phyloP scores from a whole-genome alignment of 2,329 filamentous ascomycete genomes.

The Colletotrichum sp. region DNA sequence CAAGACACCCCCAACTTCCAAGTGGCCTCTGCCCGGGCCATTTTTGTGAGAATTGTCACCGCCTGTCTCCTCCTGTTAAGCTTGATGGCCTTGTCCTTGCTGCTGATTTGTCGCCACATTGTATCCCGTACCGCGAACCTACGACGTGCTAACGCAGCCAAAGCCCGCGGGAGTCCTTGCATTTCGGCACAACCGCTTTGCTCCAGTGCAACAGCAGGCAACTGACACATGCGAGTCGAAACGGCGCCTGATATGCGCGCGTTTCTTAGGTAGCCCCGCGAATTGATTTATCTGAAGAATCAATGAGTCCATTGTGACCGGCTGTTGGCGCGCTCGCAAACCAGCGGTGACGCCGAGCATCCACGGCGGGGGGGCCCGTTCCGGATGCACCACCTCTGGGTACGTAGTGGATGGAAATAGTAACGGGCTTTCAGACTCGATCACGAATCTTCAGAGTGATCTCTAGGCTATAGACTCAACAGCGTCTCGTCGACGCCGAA shows the following conservation, averaged over 20 bases:
- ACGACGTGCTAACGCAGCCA: neutral
- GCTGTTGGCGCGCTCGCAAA: neutral
- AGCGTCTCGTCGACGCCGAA: neutral
- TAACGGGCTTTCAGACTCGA: neutral
- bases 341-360: conserved; percentile 2
- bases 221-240: neutral
- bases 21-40: neutral
- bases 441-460: neutral
- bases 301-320: neutral
- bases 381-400: conserved; percentile 2
- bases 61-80: neutral
- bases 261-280: neutral
- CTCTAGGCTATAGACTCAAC: neutral
- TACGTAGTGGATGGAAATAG: neutral
- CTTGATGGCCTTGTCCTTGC: neutral
- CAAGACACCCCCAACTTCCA: neutral
- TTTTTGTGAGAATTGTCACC: neutral
- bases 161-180: neutral
- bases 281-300: neutral
- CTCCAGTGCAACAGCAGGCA: neutral
- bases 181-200: neutral
- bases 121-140: neutral
- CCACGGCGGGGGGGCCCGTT: conserved; percentile 5
- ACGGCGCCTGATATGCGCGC: neutral
- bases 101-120: neutral